Base-by-base conservation (phyloP, 2,329 filamentous ascomycete species). In the Whalleya microplaca region DNA sequence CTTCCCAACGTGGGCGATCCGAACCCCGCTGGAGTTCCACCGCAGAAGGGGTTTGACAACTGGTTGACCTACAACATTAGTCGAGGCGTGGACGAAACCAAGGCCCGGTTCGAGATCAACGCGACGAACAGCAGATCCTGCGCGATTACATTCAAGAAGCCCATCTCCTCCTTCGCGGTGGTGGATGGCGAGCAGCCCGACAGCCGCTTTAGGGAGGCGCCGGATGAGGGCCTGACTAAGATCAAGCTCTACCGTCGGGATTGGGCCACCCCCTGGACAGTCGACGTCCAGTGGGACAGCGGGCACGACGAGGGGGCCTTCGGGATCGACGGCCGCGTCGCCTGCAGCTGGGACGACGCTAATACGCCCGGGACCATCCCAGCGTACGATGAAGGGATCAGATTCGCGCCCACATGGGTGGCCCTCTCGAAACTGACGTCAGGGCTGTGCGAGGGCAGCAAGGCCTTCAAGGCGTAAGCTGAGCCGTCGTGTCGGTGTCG, bases 301-400 rank as follows among this genome's bases (percentile, higher is more conserved):
- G 67, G 67, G n/a, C n/a, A n/a, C 52, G 65, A 52, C 2, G 67
- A 72, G 14, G 65, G 73, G 56, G 72, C 73, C 18, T 67, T 57
- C 29, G 50, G 71, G 48, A 70, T 92, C 32, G 81, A 80, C 61
- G 90, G 92, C 1, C 81, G 77, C 32, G 85, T 93, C 1, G 81
- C 88, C 16, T 98, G 95, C 73, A 78, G 90, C 29, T 98, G 93
- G 92, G 92, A 89, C 66, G 95, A 99, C 75, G 87, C 84, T 44
- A 97, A 97, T 68, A 76, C 78, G 37, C 73, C 75, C 2, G 88
- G 85, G 2, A 80, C 81, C 1, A 92, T 98, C 46, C 93, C 94
- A 0, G 93, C 93, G 0, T 83, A 94, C 49, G 89, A 95, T 65
- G 93, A 98, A 74, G 80, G 91, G 47, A 78, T 83, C 64, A 83